phyloP scores from a whole-genome alignment of 1,284 basidiomycete species.

The Neonothopanus nambi region DNA sequence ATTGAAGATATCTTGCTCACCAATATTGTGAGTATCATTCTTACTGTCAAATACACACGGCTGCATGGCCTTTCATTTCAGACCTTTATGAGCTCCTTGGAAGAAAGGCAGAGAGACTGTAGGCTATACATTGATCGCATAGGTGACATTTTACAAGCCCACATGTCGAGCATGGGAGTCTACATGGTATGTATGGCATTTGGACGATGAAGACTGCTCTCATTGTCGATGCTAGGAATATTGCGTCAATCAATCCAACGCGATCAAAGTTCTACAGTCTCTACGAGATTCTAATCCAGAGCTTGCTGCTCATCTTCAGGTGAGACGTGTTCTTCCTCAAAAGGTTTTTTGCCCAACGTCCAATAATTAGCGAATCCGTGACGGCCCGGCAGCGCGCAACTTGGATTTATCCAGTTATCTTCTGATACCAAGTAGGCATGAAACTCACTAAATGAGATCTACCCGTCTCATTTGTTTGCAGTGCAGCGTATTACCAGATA shows the following conservation, averaged over 20 bases:
- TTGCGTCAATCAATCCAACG: conserved; percentile 86
- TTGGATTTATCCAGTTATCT: conserved; percentile 91
- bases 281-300: conserved; percentile 69
- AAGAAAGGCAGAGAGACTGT: conserved; percentile 88
- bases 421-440: conserved; percentile 80
- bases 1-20: conserved; percentile 88
- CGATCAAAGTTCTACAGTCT: conserved; percentile 77
- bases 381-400: conserved; percentile 76
- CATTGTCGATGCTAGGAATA: conserved; percentile 62
- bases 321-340: conserved; percentile 28
- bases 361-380: conserved; percentile 60
- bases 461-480: conserved; percentile 28
- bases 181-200: conserved; percentile 63
- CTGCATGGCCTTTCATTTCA: conserved; percentile 28
- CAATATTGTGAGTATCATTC: conserved; percentile 64
- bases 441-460: background rate
- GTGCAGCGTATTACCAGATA: conserved; percentile 97
- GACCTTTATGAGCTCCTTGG: conserved; percentile 83
- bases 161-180: conserved; percentile 76
- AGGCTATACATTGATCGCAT: conserved; percentile 88
- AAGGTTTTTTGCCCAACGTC: conserved; percentile 2
- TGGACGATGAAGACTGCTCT: conserved; percentile 13
- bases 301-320: conserved; percentile 70
- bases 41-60: conserved; percentile 14
- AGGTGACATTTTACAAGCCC: conserved; percentile 79